Evolutionary conservation across 306 rosid species (phyloP).

Genomic region (Abrus precatorius): DNA sequence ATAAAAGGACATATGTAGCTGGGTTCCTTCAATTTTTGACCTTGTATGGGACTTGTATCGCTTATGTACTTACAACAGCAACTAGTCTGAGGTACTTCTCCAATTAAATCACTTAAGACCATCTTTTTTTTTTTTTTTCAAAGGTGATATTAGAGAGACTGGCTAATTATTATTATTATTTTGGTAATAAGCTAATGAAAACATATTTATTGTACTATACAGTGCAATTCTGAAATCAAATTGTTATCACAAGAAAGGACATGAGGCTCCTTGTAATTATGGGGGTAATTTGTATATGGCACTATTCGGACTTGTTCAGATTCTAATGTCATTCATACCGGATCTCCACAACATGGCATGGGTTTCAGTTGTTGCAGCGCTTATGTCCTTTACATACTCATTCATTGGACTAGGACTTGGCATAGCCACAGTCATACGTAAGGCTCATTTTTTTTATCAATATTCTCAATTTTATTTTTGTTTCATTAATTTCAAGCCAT

Average conservation of each 20-base stretch:
- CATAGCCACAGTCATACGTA: slow-evolving; percentile 65
- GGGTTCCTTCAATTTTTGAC: slow-evolving; percentile 65
- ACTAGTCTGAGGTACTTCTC: slow-evolving; percentile 65
- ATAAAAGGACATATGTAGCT: slow-evolving; percentile 61
- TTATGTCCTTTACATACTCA: slow-evolving; percentile 85
- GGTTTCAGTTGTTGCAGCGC: slow-evolving; percentile 79
- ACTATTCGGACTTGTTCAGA: slow-evolving; percentile 75
- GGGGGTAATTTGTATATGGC: slow-evolving; percentile 63
- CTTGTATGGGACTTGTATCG: slow-evolving; percentile 70
- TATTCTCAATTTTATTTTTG: not conserved
- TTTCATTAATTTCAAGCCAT: not conserved
- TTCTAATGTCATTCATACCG: slow-evolving; percentile 86
- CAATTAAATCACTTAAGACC: slow-evolving; percentile 7
- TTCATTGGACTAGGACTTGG: slow-evolving; percentile 86
- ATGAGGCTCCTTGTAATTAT: slow-evolving; percentile 68
- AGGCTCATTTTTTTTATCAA: slow-evolving; percentile 13
- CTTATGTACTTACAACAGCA: slow-evolving; percentile 79
- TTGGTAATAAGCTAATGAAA: slow-evolving; percentile 13
- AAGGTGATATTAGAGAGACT: not conserved
- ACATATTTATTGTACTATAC: slow-evolving; percentile 28
- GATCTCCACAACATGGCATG: slow-evolving; percentile 87
- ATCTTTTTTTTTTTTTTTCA: not conserved
- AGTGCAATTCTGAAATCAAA: slow-evolving; percentile 81
- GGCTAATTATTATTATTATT: slow-evolving; percentile 7
- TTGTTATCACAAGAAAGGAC: slow-evolving; percentile 84